Base-by-base conservation (phyloP, 2,329 filamentous ascomycete species). In the Didymella glomerata region DNA sequence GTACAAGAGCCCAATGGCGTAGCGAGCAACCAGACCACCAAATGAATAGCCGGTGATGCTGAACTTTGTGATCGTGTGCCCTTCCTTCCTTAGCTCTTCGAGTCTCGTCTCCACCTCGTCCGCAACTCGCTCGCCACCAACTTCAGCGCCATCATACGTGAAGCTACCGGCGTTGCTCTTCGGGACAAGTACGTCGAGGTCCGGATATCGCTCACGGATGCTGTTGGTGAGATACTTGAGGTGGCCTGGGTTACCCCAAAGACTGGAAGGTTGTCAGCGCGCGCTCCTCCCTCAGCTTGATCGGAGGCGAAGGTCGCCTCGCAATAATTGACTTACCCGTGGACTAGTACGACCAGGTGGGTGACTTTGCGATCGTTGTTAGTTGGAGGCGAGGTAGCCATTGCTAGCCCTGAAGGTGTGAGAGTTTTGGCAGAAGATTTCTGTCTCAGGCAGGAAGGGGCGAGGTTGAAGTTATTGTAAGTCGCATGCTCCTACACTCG, bases 21-120 rank as follows among this genome's bases (percentile, higher is more conserved):
- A 98, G 60, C 94, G 85, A 10, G 92, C 88, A 4, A 98, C 88
- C 7, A 98, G 81, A 0, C 94, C 94, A 45, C 94, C 94, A 1
- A 97, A 83, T 0, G 92, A 96, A 76, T 98, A 97, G 38, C 94
- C 94, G 42, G 94, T 85, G 40, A 98, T 82, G 75, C 93, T 97
- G 64, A 98, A 82, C 78, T 93, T 96, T 47, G 80, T 88, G 70
- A 97, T 90, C 41, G 86, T 84, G 66, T 89, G 86, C 22, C 92
- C 93, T 27, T 83, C 80, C 41, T 79, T 79, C 48, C 85, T 83
- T 30, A 88, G 68, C 28, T 80, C 77, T 25, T 82, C 78, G 27
- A 90, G 76, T 20, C 80, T 81, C 48, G 86, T 80, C 70, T 90
- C 88, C 34, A 90, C 82, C 68, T 90, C 88, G 55, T 83, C 77